Evolutionary conservation across 75 land plant species (phyloP).

Genomic region (Pinus albicaulis): DNA sequence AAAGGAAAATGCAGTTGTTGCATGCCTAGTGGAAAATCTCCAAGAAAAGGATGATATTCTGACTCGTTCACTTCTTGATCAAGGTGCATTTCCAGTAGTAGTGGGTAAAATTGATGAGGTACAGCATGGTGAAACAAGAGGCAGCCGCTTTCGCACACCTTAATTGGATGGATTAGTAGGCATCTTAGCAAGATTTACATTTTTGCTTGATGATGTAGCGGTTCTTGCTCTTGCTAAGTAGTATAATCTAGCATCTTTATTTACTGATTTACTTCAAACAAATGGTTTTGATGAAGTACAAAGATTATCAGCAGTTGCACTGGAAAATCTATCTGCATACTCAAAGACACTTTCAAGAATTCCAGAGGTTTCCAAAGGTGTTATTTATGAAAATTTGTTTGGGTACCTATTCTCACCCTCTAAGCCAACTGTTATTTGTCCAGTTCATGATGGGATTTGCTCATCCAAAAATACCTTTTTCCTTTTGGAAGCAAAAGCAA

Average conservation of each 20-base stretch:
- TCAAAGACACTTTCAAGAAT: slow-evolving; percentile 55
- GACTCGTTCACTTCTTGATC: slow-evolving; percentile 72
- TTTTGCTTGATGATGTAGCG: slow-evolving; percentile 52
- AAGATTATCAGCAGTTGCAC: slow-evolving; percentile 63
- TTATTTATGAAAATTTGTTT: slow-evolving; percentile 45
- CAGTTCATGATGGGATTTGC: slow-evolving; percentile 74
- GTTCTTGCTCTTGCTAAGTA: slow-evolving; percentile 49
- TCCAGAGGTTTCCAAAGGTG: slow-evolving; percentile 50
- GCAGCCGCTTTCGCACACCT: slow-evolving; percentile 58
- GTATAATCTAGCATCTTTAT: slow-evolving; percentile 62
- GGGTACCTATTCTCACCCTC: slow-evolving; percentile 44
- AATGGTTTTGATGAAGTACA: slow-evolving; percentile 86
- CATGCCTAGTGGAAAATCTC: slow-evolving; percentile 74
- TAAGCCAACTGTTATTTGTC: slow-evolving; percentile 57
- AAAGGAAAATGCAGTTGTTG: slow-evolving; percentile 85
- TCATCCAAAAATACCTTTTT: slow-evolving; percentile 79
- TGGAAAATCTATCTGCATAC: slow-evolving; percentile 76
- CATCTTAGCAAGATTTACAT: slow-evolving; percentile 80
- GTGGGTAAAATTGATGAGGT: slow-evolving; percentile 43
- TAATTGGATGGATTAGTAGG: slow-evolving; percentile 75
- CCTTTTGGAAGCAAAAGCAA: slow-evolving; percentile 75
- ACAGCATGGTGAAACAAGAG: slow-evolving; percentile 54
- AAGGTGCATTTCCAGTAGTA: slow-evolving; percentile 60
- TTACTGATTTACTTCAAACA: slow-evolving; percentile 63
- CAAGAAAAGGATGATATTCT: slow-evolving; percentile 71